A percentile compares a stretch with the other conserved stretches of the same genome.
These are phyloP conservation scores for Aegilops bicornis DNA, from an alignment of 176 grass and related monocot species.

Conservation along the genomic window DNA sequence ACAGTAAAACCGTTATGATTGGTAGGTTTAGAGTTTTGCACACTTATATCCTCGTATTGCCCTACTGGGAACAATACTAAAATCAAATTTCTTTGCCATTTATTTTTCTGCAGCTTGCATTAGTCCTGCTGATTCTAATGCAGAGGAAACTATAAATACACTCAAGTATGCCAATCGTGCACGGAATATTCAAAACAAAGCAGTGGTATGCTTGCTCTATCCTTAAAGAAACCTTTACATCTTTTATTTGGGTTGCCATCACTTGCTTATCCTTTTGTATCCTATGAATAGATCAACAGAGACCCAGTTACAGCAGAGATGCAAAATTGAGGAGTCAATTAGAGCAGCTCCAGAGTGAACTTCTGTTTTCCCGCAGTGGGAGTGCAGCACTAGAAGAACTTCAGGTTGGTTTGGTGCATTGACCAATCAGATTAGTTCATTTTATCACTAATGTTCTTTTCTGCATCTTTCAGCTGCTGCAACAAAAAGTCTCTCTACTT, in stretches of 20 bases:
- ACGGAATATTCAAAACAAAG: slow-evolving; percentile 85
- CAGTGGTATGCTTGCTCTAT: slow-evolving; percentile 55
- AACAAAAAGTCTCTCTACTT: slow-evolving; percentile 72
- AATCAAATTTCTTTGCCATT: slow-evolving; percentile 15
- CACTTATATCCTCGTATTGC: neutral
- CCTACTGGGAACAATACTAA: neutral
- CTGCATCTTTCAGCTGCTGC: slow-evolving; percentile 60
- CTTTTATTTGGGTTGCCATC: neutral
- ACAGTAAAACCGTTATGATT: slow-evolving; percentile 89
- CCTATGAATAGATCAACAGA: slow-evolving; percentile 66
- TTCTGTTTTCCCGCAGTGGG: slow-evolving; percentile 77
- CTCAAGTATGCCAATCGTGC: slow-evolving; percentile 91
- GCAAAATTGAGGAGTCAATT: slow-evolving; percentile 80
- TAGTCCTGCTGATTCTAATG: slow-evolving; percentile 85
- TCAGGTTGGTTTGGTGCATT: slow-evolving; percentile 55
- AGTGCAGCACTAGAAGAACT: slow-evolving; percentile 84
- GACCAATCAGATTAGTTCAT: neutral
- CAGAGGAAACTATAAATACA: slow-evolving; percentile 88
- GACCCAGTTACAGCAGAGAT: slow-evolving; percentile 84
- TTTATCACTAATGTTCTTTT: slow-evolving; percentile 17
- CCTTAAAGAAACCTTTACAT: neutral
- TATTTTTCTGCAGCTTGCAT: slow-evolving; percentile 59
- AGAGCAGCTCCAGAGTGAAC: slow-evolving; percentile 77
- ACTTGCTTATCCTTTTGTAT: slow-evolving; percentile 29
- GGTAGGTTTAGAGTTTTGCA: slow-evolving; percentile 37